These are phyloP conservation scores for Pistacia atlantica DNA, from an alignment of 345 rosid species.

Conservation along the genomic window DNA sequence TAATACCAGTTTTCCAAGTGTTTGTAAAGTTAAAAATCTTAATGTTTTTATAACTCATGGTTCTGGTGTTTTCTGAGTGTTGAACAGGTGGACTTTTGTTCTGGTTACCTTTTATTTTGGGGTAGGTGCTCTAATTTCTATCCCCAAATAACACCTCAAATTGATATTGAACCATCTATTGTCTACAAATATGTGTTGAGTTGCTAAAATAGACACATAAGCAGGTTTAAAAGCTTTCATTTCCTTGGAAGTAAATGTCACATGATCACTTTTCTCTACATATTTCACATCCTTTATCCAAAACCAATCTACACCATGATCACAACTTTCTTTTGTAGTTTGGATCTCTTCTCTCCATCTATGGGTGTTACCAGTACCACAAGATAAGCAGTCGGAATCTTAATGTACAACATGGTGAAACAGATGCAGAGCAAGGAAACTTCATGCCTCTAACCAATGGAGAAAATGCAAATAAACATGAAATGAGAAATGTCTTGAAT, in stretches of 20 bases:
- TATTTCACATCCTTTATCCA: neutral
- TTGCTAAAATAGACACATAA: neutral
- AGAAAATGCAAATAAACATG: slow-evolving; percentile 24
- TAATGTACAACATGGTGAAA: slow-evolving; percentile 20
- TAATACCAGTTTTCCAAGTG: slow-evolving; percentile 3
- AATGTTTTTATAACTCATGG: slow-evolving; percentile 11
- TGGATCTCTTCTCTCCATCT: slow-evolving; percentile 58
- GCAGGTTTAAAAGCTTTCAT: slow-evolving; percentile 4
- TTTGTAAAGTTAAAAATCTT: neutral
- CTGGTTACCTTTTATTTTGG: slow-evolving; percentile 66
- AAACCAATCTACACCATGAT: slow-evolving; percentile 8
- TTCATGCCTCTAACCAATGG: slow-evolving; percentile 34
- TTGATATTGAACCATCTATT: neutral
- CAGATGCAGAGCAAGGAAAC: slow-evolving; percentile 52
- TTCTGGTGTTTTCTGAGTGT: slow-evolving; percentile 21
- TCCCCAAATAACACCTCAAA: neutral
- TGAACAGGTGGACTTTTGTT: slow-evolving; percentile 68
- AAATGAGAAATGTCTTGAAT: slow-evolving; percentile 18
- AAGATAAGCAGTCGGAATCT: slow-evolving; percentile 23
- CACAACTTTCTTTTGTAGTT: slow-evolving; percentile 37
- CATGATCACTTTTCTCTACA: neutral
- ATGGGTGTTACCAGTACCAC: slow-evolving; percentile 51
- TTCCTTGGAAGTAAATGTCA: slow-evolving; percentile 1
- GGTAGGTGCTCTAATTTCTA: slow-evolving; percentile 40
- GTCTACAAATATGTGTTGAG: neutral